Conservation (phyloP, 1,284 basidiomycete genomes). For the Ustilago nuda region DNA sequence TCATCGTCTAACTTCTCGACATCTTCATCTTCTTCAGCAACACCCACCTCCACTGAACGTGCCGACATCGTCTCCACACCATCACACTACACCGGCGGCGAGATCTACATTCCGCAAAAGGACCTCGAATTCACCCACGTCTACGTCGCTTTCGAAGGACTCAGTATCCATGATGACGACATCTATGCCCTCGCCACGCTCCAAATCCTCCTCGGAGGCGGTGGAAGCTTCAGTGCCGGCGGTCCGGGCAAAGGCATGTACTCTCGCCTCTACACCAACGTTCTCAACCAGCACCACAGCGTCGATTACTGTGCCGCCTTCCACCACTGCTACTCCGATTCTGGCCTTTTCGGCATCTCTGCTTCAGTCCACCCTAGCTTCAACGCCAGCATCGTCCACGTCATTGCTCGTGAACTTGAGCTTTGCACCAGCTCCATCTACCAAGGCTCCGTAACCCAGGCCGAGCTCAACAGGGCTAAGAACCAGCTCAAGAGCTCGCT, state of each 20-base stretch:
- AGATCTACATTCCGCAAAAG: slow-evolving; percentile 75
- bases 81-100: slow-evolving; percentile 87
- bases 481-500: slow-evolving; percentile 94
- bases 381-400: slow-evolving; percentile 79
- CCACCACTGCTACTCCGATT: slow-evolving; percentile 97
- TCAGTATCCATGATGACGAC: slow-evolving; percentile 91
- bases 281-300: slow-evolving; percentile 92
- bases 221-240: slow-evolving; percentile 92
- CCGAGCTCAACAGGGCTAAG: slow-evolving; percentile 86
- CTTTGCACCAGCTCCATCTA: slow-evolving; percentile 67
- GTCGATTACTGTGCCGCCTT: slow-evolving; percentile 97
- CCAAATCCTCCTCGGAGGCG: slow-evolving; percentile 93
- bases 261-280: slow-evolving; percentile 94
- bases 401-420: slow-evolving; percentile 83
- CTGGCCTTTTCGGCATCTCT: slow-evolving; percentile 91
- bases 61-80: slow-evolving; percentile 67
- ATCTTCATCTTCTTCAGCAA: slow-evolving; percentile 52
- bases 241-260: slow-evolving; percentile 99
- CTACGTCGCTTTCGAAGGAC: slow-evolving; percentile 91
- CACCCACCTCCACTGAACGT: slow-evolving; percentile 36
- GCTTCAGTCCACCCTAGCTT: slow-evolving; percentile 83
- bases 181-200: slow-evolving; percentile 94
- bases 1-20: slow-evolving; percentile 58
- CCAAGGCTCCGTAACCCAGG: slow-evolving; percentile 73
- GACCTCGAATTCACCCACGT: slow-evolving; percentile 89